phyloP scores from a whole-genome alignment of 495 filamentous ascomycete species.

The Neurospora sp. region DNA sequence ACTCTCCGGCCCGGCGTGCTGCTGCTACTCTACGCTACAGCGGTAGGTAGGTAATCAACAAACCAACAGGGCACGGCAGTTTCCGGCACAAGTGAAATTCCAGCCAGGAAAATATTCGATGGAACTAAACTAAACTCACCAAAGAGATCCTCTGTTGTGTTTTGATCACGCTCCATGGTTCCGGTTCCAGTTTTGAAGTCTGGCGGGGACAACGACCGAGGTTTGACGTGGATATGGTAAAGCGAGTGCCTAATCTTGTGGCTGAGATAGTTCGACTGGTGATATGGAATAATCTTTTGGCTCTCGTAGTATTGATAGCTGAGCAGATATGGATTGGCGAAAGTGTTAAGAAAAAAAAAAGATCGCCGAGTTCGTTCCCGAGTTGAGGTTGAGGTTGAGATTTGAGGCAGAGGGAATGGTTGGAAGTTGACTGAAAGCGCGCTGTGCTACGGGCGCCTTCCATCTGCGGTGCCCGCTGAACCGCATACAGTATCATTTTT shows the following conservation, averaged over 20 bases:
- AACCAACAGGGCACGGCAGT: too few species aligned
- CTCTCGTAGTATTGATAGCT: neutral
- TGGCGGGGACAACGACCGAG: neutral
- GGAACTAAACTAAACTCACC: neutral
- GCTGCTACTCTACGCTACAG: too few species aligned
- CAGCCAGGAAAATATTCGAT: too few species aligned
- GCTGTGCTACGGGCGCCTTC: neutral
- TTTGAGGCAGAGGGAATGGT: neutral
- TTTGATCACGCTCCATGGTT: constrained; percentile 1
- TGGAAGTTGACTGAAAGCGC: neutral
- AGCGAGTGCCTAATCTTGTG: neutral
- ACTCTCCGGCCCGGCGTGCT: too few species aligned
- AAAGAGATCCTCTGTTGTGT: neutral
- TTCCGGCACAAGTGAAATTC: too few species aligned
- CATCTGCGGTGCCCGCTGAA: neutral
- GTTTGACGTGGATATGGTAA: neutral
- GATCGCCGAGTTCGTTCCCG: neutral
- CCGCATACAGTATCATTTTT: neutral
- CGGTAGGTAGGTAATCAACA: too few species aligned
- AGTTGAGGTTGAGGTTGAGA: neutral
- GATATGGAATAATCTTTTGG: neutral
- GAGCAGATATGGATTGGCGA: neutral
- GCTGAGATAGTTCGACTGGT: neutral
- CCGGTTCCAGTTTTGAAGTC: neutral
- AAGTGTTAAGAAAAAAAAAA: neutral